Base-by-base conservation (phyloP, 192 early-diverging fungal genomes). In the Geosiphon pyriformis region DNA sequence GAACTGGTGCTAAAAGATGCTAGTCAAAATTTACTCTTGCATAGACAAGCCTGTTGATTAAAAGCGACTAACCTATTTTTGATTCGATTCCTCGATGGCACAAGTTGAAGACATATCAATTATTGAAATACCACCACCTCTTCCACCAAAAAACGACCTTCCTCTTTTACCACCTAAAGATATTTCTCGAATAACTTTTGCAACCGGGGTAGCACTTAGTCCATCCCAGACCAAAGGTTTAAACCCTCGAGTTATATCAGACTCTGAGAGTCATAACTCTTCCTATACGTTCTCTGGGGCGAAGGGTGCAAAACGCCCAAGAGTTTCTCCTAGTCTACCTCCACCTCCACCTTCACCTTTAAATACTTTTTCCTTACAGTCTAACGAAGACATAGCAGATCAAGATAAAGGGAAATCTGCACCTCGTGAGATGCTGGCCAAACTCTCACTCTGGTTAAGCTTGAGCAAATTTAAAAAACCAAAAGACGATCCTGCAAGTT, bases 361-460 rank as follows among this genome's bases (percentile, higher is more conserved):
- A 15, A n/a, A 57, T 32, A 11, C 26, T 17, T 4, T 17, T 1
- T 3, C 22, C 23, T 4, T 25, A 42, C 17, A 0, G 18, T 12
- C 22, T 26, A 35, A 42, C 18, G 29, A 57, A 57, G 7, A 26
- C 32, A 1, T 31, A n/a, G 11, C n/a, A 23, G 15, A 60, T 60
- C 22, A 60, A 42, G 34, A 22, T 17, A 20, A 20, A 35, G 18
- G 23, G 18, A 42, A 37, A 15, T 0, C 35, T 22, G 20, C 3
- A 25, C 33, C 59, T 23, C 22, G 46, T 37, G 26, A 33, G 1
- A 37, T 60, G 22, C 46, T 35, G 12, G 26, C 59, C 11, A 60
- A 60, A 35, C 0, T 60, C 12, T 60, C 59, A 1, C 46, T 32
- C 34, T 60, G 59, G 59, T 60, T 60, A 60, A 60, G 59, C 29